Conservation (phyloP, 345 rosid species). For the Acer yangbiense region DNA sequence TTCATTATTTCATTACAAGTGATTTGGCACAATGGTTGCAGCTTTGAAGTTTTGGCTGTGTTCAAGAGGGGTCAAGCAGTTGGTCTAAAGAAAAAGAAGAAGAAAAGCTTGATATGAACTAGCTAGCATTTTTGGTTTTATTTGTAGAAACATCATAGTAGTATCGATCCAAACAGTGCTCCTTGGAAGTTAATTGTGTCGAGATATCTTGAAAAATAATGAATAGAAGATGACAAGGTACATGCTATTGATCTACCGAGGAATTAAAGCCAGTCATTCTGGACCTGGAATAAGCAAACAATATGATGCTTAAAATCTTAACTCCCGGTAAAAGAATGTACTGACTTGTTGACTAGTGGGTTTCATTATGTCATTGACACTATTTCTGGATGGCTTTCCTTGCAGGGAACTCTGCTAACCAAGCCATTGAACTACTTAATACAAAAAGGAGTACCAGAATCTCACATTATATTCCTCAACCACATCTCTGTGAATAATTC, state of each 20-base stretch:
- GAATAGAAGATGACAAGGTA: not conserved
- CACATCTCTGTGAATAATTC: conserved; percentile 75
- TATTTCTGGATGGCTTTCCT: conserved; percentile 14
- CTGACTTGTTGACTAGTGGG: not conserved
- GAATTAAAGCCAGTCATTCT: not conserved
- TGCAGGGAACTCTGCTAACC: conserved; percentile 93
- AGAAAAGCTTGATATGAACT: conserved; percentile 20
- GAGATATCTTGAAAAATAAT: not conserved
- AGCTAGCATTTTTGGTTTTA: not conserved
- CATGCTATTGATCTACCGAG: not conserved
- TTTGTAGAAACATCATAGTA: not conserved
- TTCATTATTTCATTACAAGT: not conserved
- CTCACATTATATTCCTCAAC: conserved; percentile 91
- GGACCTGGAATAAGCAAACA: not conserved
- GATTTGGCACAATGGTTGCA: conserved; percentile 34
- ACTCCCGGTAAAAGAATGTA: not conserved
- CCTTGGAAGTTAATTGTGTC: not conserved
- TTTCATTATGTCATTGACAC: not conserved
- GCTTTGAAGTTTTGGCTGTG: conserved; percentile 82
- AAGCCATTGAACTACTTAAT: conserved; percentile 85
- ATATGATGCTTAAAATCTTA: not conserved
- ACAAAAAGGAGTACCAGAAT: conserved; percentile 93
- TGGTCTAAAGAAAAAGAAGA: conserved; percentile 59
- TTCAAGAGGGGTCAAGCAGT: conserved; percentile 57
- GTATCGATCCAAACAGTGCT: not conserved